These are phyloP conservation scores for Cyphellophora attinorum DNA, from an alignment of 2,329 filamentous ascomycete genomes.

Conservation along the genomic window DNA sequence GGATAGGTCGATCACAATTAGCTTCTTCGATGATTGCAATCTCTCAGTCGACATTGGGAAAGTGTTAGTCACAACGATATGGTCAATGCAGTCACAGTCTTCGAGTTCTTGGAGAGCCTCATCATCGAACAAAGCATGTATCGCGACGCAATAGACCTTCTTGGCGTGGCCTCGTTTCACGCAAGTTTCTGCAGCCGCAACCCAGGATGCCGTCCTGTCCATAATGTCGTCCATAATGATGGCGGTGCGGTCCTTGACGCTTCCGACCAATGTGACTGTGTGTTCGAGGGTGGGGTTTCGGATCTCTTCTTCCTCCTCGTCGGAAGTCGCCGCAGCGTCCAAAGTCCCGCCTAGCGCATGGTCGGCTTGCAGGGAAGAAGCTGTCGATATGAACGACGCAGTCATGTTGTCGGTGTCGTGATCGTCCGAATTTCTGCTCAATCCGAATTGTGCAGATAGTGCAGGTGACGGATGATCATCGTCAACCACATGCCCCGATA, in stretches of 20 bases:
- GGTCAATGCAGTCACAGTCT: slow-evolving; percentile 84
- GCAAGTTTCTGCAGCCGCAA: slow-evolving; percentile 81
- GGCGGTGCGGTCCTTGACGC: slow-evolving; percentile 78
- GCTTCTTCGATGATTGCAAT: slow-evolving; percentile 63
- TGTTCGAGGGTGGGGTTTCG: slow-evolving; percentile 74
- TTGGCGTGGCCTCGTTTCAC: slow-evolving; percentile 86
- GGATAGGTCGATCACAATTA: slow-evolving; percentile 82
- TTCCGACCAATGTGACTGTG: slow-evolving; percentile 94
- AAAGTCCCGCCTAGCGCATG: slow-evolving; percentile 73
- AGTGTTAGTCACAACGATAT: slow-evolving; percentile 92
- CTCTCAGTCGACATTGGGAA: slow-evolving; percentile 80
- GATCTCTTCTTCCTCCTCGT: slow-evolving; percentile 88
- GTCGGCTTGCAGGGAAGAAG: slow-evolving; percentile 60
- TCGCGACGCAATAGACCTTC: slow-evolving; percentile 95
- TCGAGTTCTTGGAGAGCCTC: slow-evolving; percentile 85
- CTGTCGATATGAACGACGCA: slow-evolving; percentile 68
- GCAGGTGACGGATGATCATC: slow-evolving; percentile 80
- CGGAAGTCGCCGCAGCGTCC: slow-evolving; percentile 72
- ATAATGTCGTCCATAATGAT: slow-evolving; percentile 99
- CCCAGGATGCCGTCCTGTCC: slow-evolving; percentile 93
- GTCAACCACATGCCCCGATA: slow-evolving; percentile 91
- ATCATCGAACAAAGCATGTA: slow-evolving; percentile 86
- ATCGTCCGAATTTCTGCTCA: slow-evolving; percentile 37
- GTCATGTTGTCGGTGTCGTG: slow-evolving; percentile 76
- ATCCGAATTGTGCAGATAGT: slow-evolving; percentile 35